phyloP scores from a whole-genome alignment of 805 yeast species.

The Wickerhamomyces alni region DNA sequence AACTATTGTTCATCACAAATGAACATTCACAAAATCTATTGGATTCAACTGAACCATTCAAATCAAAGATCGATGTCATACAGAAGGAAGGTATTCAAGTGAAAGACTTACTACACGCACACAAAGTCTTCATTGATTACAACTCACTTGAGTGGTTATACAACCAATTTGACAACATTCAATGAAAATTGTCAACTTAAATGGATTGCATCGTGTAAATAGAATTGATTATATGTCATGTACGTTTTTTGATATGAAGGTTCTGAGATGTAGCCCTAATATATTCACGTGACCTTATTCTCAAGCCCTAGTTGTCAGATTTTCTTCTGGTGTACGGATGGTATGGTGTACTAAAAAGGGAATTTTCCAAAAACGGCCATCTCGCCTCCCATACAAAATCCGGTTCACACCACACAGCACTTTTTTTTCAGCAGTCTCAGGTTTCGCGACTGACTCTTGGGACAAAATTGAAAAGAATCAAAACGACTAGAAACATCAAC shows the following conservation, averaged over 20 bases:
- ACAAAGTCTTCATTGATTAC: conserved; percentile 66
- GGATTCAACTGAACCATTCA: conserved; percentile 46
- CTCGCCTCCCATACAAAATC: not conserved
- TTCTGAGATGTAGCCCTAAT: too few relatives aligned
- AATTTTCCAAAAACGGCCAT: too few relatives aligned
- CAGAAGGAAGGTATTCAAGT: conserved; percentile 77
- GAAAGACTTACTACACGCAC: conserved; percentile 76
- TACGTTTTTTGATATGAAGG: not conserved
- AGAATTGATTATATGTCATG: conserved; percentile 2
- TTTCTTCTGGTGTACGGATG: not conserved
- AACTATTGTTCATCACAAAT: conserved; percentile 63
- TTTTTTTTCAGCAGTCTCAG: conserved; percentile 1
- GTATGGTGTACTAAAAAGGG: not conserved
- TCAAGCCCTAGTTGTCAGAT: not conserved
- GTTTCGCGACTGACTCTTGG: not conserved
- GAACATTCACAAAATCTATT: conserved; percentile 54
- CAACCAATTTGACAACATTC: conserved; percentile 7
- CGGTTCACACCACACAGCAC: not conserved
- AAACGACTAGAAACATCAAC: not conserved
- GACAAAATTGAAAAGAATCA: not conserved
- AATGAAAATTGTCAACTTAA: not conserved
- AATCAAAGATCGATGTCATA: conserved; percentile 54
- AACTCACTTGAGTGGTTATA: conserved; percentile 63
- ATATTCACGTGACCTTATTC: not conserved
- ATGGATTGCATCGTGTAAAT: conserved; percentile 7